Conservation (phyloP, 2,329 filamentous ascomycete species). For the Monosporascus cannonballus region DNA sequence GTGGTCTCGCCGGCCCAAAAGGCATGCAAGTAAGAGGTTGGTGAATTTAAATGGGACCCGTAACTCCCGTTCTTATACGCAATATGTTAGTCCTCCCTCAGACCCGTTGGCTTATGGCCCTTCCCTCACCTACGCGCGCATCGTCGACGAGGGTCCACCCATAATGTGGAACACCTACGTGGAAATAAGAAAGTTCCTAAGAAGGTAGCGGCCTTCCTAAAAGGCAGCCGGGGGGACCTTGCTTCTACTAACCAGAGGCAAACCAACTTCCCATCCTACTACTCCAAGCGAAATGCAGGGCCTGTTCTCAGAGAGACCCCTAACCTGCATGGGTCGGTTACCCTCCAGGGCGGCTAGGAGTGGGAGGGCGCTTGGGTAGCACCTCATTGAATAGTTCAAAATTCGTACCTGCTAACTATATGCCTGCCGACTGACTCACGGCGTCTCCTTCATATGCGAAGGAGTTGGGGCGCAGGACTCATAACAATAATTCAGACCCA, state of each 20-base stretch:
- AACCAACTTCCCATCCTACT: background rate
- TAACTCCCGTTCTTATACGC: too few species aligned
- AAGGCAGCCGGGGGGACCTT: background rate
- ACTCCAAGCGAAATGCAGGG: background rate
- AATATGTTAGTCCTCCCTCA: too few species aligned
- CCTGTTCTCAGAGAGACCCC: background rate
- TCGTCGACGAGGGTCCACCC: too few species aligned
- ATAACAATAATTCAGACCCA: background rate
- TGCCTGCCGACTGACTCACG: too few species aligned
- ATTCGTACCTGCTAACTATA: too few species aligned
- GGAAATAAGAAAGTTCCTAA: background rate
- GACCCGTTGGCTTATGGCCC: too few species aligned
- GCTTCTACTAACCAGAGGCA: background rate
- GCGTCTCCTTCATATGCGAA: too few species aligned
- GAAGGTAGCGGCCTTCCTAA: background rate
- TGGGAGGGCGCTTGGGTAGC: background rate
- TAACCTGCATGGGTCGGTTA: background rate
- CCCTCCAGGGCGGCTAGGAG: background rate
- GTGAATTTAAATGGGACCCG: too few species aligned
- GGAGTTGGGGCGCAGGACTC: background rate
- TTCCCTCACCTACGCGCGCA: too few species aligned
- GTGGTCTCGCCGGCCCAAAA: too few species aligned
- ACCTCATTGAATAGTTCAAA: background rate
- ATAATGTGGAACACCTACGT: too few species aligned
- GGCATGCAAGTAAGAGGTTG: too few species aligned